Conservation (phyloP, 2,329 filamentous ascomycete species). For the Xylariaceae sp. region DNA sequence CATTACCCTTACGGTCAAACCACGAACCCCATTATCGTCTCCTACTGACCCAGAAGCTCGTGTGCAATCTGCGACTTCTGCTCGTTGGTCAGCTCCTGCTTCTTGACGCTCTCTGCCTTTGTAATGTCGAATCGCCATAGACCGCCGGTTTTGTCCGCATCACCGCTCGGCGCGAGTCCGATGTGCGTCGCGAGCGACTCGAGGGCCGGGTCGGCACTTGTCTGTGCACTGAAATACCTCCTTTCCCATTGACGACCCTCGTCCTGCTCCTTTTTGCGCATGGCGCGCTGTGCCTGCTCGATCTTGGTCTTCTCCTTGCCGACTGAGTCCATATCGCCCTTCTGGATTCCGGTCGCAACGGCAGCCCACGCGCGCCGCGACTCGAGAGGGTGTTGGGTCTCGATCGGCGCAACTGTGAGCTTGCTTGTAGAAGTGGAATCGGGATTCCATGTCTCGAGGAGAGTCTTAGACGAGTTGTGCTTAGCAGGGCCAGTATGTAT, state of each 20-base stretch:
- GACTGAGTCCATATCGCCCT: conserved; percentile 70
- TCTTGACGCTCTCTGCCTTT: conserved; percentile 40
- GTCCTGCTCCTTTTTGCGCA: conserved; percentile 49
- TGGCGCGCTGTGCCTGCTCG: conserved; percentile 74
- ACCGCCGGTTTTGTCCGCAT: conserved; percentile 57
- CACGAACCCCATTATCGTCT: neutral
- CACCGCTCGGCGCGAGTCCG: conserved; percentile 46
- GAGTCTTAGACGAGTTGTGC: conserved; percentile 25
- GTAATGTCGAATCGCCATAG: conserved; percentile 52
- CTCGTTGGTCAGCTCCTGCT: conserved; percentile 29
- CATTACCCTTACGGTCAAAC: neutral
- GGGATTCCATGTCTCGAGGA: conserved; percentile 37
- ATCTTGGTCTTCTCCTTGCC: conserved; percentile 71
- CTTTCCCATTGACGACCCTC: conserved; percentile 76
- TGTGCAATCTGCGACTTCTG: conserved; percentile 34
- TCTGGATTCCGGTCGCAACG: conserved; percentile 68
- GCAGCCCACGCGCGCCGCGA: conserved; percentile 75
- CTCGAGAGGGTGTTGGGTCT: conserved; percentile 75
- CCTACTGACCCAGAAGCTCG: conserved; percentile 27
- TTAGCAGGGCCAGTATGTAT: conserved; percentile 26
- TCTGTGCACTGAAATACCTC: conserved; percentile 67
- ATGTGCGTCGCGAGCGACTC: conserved; percentile 39
- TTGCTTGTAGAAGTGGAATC: conserved; percentile 17
- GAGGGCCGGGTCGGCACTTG: conserved; percentile 39
- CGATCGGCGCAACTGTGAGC: conserved; percentile 44